Base-by-base conservation (phyloP, 805 yeast genomes). In the Myxozyma lipomycoides region DNA sequence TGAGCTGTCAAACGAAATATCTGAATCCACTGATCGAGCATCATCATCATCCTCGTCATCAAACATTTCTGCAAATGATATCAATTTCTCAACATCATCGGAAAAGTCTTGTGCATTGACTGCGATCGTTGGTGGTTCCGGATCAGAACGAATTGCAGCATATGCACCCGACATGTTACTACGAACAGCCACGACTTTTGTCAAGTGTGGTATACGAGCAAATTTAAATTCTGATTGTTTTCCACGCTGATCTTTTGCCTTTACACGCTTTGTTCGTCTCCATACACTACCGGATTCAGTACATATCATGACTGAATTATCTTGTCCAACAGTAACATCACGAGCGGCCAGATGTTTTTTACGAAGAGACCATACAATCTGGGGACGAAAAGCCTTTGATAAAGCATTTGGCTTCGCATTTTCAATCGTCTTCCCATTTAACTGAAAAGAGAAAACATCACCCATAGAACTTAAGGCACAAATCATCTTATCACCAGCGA, bases 161-260 rank as follows among this genome's bases (percentile, higher is more conserved):
- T 85, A 85, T 0, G 86, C 82, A 0, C 78, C 69, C 62, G 84
- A 86, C 10, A 71, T 64, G 62, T 84, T 88, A 60, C 91, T 82
- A 1, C 76, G 64, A 2, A 89, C 95, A 44, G 71, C 72, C 10
- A 74, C 76, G n/a, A 81, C 74, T 47, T 77, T 76, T 44, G 82
- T 80, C n/a, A 84, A 55, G 35, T 70, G 67, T 4, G 78, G 76
- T 2, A 84, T 61, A 48, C 78, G 76, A 37, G 70, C 69, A 63
- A 82, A 83, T 64, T 83, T 84, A 62, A 40, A 59, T 30, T 55
- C 60, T 3, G 56, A 51, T 17, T 48, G 38, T 32, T 50, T 47
- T 4, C 61, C 61, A 32, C 44, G 56, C 25, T 51, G 38, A 23
- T 42, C 48, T 36, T 55, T 48, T 7, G 49, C 34, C 15, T 34